A percentile compares a stretch with the other conserved stretches of the same genome.
Evolutionary conservation across 352 stramenopile genomes (phyloP).

Genomic region (Stephanocyclus meneghinianus): DNA sequence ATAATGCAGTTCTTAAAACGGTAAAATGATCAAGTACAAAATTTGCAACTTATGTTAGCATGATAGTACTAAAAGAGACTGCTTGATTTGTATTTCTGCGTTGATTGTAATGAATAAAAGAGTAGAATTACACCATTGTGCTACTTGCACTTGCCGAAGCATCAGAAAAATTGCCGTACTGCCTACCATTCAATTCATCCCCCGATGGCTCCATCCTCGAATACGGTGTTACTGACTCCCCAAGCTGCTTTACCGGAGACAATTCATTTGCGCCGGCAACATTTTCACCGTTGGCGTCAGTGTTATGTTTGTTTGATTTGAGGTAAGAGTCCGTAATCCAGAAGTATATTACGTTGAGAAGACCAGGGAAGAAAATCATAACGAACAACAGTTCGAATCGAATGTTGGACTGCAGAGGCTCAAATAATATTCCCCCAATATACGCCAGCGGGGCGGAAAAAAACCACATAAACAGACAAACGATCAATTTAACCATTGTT

Average conservation of each 20-base stretch:
- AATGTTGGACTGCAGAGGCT: constrained; percentile 73
- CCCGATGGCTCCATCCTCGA: constrained; percentile 29
- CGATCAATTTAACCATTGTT: constrained; percentile 77
- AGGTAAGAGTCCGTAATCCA: constrained; percentile 82
- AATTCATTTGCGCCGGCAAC: constrained; percentile 48
- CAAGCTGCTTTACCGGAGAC: constrained; percentile 30
- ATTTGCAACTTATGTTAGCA: constrained; percentile 6
- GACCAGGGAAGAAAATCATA: constrained; percentile 83
- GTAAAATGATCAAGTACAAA: background rate
- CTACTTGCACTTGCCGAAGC: background rate
- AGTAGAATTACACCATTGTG: constrained; percentile 13
- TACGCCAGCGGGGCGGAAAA: constrained; percentile 58
- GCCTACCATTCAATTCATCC: constrained; percentile 31
- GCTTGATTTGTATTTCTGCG: background rate
- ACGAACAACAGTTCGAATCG: constrained; percentile 82
- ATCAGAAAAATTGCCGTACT: background rate
- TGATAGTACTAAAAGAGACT: background rate
- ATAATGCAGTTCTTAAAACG: background rate
- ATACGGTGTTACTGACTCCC: constrained; percentile 45
- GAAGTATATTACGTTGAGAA: constrained; percentile 84
- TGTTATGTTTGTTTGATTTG: constrained; percentile 60
- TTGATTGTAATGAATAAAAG: background rate
- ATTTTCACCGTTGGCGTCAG: constrained; percentile 41
- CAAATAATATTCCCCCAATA: constrained; percentile 72
- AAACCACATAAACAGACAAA: constrained; percentile 77